Evolutionary conservation across 805 yeast genomes (phyloP), one percentile per base, ranked within the genome.

Genomic region (Spathaspora gorwiae): DNA sequence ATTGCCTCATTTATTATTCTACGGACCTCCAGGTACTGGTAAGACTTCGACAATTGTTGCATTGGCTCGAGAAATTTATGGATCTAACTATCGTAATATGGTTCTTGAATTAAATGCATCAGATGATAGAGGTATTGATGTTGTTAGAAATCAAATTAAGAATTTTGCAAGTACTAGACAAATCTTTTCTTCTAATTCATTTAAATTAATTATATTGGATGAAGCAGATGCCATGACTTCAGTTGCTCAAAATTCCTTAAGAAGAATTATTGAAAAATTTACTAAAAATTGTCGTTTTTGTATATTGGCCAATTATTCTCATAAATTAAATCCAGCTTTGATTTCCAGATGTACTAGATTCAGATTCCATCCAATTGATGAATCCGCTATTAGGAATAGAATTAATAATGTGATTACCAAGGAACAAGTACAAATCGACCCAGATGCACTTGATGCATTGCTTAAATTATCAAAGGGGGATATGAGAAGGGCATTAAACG

Each of bases 121-220:
- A 4, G 99, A 94, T 64, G 99, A 94, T 64, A 80, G 99, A 68
- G 99, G 99, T 53, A 94, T 94, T 54, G 96, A 89, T 55, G 97
- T 94, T 38, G 98, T 94, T n/a, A 79, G 99, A 52, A 94, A 94
- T 57, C 97, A 90, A 66, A 90, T 94, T 71, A 94, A 94, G 73
- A 90, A 85, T 55, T 94, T 94, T 70, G 99, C 99, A 9, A 81
- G 92, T 29, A 94, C 99, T 1, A 82, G 89, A 75, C 99, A 94
- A 63, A 92, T 94, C 44, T 94, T 92, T 66, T 75, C 82, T 48
- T 26, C 24, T 6, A 75, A 78, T 44, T 95, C 94, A 11, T 90
- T 90, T 75, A 92, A 92, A 60, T 70, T 92, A 55, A 84, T 92
- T 47, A 87, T 92, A n/a, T 70, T 92, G 48, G 98, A 92, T 68